Base-by-base conservation (phyloP, 768 basidiomycete genomes). In the Pleurotus tuber-regium region DNA sequence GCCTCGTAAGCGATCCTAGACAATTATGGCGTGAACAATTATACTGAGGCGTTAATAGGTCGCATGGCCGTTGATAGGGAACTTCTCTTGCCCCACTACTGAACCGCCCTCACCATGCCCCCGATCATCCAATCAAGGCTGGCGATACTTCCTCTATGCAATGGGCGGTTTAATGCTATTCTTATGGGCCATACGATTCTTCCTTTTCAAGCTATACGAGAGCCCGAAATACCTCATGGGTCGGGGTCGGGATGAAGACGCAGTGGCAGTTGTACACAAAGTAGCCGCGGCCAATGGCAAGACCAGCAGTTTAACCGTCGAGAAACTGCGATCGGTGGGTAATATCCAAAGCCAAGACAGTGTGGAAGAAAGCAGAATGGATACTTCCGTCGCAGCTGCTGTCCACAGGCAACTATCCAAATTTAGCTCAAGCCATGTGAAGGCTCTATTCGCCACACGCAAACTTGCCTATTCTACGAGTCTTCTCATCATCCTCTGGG, bases 161-260 rank as follows among this genome's bases (percentile, higher is more conserved):
- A 82, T 89, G 79, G 86, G 87, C 5, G 87, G 83, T 0, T 61
- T 88, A 29, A 87, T 86, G 69, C 68, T 89, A 51, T 14, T 83
- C 33, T 69, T 87, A 36, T 87, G 79, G 72, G 56, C 70, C 9
- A 62, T 86, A 21, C 83, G 85, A 19, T 84, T 85, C 69, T 79
- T 85, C 66, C 62, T 80, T 35, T 89, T 91, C 72, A 67, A 75
- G 42, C 72, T 89, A 6, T 72, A 82, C 51, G 86, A 89, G 63
- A 83, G 81, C 53, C 88, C 87, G 1, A 83, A 86, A 54, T 89
- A 78, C 61, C 77, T 87, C 36, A 83, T 88, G 73, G 82, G 84
- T 6, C 78, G 81, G 53, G 87, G 87, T 8, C 65, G 67, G 31
- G 86, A 87, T 55, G 75, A 73, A 18, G 67, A 75, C 16, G 88